phyloP scores from a whole-genome alignment of 352 stramenopile species.

The Globisporangium middletonii region DNA sequence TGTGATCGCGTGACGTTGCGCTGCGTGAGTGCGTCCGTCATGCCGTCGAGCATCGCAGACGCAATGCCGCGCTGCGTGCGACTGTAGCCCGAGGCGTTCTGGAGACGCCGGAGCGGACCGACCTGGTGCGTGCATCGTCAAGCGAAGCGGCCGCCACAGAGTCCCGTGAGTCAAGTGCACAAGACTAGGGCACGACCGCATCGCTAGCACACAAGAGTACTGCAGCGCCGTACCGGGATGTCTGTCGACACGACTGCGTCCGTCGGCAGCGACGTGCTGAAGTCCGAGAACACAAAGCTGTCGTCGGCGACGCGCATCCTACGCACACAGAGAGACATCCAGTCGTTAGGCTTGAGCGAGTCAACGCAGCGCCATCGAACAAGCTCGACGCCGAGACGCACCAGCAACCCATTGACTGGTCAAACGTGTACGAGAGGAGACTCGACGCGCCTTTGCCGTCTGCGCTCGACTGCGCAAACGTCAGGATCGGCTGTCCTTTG shows the following conservation, averaged over 20 bases:
- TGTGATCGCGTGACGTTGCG: conserved; percentile 81
- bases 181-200: background rate
- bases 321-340: no score
- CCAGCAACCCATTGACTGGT: conserved; percentile 65
- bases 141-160: no score
- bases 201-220: no score
- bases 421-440: conserved; percentile 78
- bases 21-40: conserved; percentile 69
- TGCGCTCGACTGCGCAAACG: conserved; percentile 62
- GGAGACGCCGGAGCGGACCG: conserved; percentile 65
- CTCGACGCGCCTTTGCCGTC: conserved; percentile 44
- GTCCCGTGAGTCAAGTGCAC: background rate
- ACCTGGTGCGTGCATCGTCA: no score
- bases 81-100: conserved; percentile 76
- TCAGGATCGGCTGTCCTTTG: conserved; percentile 72
- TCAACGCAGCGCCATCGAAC: background rate
- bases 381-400: conserved; percentile 24
- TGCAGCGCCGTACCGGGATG: conserved; percentile 52
- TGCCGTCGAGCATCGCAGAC: conserved; percentile 64
- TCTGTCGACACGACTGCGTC: conserved; percentile 55
- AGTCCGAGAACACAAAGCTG: conserved; percentile 84
- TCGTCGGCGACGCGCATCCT: conserved; percentile 86
- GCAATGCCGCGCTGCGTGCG: conserved; percentile 56
- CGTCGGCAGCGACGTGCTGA: conserved; percentile 63
- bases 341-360: no score